A percentile compares a stretch with the other conserved stretches of the same genome.
Conservation (phyloP, 2,329 filamentous ascomycete genomes). For the Cladobotryum protrusum region DNA sequence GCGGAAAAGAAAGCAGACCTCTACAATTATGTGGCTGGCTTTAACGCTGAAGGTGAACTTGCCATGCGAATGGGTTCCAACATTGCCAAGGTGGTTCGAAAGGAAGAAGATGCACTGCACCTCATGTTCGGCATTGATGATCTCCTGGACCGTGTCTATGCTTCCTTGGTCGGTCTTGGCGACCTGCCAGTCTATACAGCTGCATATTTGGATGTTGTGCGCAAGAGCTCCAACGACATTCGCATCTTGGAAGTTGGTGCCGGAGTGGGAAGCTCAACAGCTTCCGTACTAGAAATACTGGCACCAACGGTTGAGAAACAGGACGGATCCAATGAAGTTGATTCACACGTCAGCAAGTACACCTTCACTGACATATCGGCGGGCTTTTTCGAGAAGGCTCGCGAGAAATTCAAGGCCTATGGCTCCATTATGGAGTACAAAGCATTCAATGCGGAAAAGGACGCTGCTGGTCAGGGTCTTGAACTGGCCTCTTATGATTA, state of each 20-base stretch:
- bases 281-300: conserved; percentile 1
- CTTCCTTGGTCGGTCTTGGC: not conserved
- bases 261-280: conserved; percentile 3
- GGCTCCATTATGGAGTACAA: conserved; percentile 19
- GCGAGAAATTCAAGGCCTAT: conserved; percentile 23
- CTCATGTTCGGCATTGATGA: conserved; percentile 8
- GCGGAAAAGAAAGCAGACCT: conserved; percentile 1
- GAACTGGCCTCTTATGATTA: conserved; percentile 13
- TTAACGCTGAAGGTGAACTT: conserved; percentile 2
- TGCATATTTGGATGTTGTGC: conserved; percentile 2
- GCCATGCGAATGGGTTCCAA: conserved; percentile 5
- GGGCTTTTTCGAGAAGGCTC: conserved; percentile 29
- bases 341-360: conserved; percentile 12
- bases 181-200: conserved; percentile 1
- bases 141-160: conserved; percentile 6
- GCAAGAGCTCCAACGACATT: conserved; percentile 4
- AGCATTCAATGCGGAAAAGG: conserved; percentile 18
- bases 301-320: not conserved
- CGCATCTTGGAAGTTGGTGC: conserved; percentile 6
- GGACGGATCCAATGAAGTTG: not conserved
- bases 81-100: conserved; percentile 4
- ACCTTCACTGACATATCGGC: conserved; percentile 31
- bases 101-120: conserved; percentile 3
- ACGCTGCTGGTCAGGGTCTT: conserved; percentile 11
- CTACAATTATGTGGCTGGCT: not conserved